Evolutionary conservation across 495 filamentous ascomycete species (phyloP), one percentile per base, ranked within the genome.

Genomic region (Glonium stellatum): DNA sequence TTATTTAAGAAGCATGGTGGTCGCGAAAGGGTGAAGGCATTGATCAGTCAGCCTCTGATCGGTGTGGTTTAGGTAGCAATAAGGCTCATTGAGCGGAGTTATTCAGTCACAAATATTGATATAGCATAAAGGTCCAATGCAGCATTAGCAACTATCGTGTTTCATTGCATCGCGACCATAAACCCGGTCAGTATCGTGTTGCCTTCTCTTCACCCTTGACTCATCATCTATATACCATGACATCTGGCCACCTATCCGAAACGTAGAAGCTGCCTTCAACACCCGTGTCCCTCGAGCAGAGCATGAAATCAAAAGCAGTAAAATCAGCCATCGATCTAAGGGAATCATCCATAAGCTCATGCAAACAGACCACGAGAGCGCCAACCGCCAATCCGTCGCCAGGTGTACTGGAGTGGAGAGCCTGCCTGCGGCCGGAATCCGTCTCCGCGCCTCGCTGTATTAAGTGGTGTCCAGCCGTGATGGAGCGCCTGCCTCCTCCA

Each of bases 401-500:
- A 25, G 4, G 21, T 15, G 18, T 10, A 15, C 6, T 31, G 23
- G 25, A 15, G 1, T 9, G 19, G 23, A 51, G 48, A 23, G 19
- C 23, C 48, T 27, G 25, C 18, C 48, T 31, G 48, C 48, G 0
- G 48, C 25, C 48, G 5, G 25, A 9, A 25, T 25, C 21, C 23
- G 48, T 1, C 48, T 23, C 23, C 21, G 48, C 15, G 12, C 25
- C 48, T 51, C 19, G 23, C 48, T 23, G 48, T 54, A 57, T 61
- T 62, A 49, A 55, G 56, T 41, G 57, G 56, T 49, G 57, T 54
- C 47, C 51, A 61, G 54, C 61, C 34, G 31, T 55, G 59, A 66
- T 62, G 66, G 54, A 68, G 66, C 66, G 66, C 63, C 66, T 66
- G 66, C 66, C 66, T 68, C 63, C 66, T 66, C 63, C 66, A 65